Evolutionary conservation across 108 stramenopile species (phyloP), one percentile per base, ranked within the genome.

Genomic region (Fistulifera solaris): DNA sequence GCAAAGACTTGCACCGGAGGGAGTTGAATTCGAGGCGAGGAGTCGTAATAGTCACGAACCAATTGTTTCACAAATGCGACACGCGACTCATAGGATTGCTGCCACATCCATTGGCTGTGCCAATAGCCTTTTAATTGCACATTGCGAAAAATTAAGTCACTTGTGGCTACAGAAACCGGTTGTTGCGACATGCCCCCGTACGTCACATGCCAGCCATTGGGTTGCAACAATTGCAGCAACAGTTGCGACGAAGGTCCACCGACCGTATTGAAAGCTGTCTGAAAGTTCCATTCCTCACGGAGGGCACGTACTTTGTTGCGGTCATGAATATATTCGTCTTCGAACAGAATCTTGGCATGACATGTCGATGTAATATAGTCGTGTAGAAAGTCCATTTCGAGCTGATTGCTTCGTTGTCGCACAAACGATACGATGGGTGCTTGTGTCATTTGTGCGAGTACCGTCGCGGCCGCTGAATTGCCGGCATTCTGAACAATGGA

Each of bases 171-270:
- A n/a, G 40, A 31, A 13, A 79, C 61, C 0, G 70, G 67, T 47
- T 72, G n/a, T 14, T 42, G 59, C 0, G 73, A 72, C 70, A 79
- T 68, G 41, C 73, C 78, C 2, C 78, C 78, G 58, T 79, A 79
- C 8, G 73, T 79, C 15, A 79, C 78, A 48, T 67, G 24, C 23
- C 53, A 63, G 13, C 78, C 70, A 21, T 50, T 56, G 1, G 28
- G 38, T 7, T 48, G 66, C 28, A 79, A 41, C 4, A 59, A 23
- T 18, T 56, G 47, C 31, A 70, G 16, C 21, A 79, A 16, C 11
- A 52, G 17, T 15, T 57, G 25, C 0, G 69, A 68, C 41, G 58
- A 64, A 3, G 38, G 25, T 13, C 78, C 78, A n/a, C 78, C 78
- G 27, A 69, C 68, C 14, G 71, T 48, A 63, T 79, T 74, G 55